phyloP scores from a whole-genome alignment of 352 stramenopile species.

The Pythium vanterpoolii region DNA sequence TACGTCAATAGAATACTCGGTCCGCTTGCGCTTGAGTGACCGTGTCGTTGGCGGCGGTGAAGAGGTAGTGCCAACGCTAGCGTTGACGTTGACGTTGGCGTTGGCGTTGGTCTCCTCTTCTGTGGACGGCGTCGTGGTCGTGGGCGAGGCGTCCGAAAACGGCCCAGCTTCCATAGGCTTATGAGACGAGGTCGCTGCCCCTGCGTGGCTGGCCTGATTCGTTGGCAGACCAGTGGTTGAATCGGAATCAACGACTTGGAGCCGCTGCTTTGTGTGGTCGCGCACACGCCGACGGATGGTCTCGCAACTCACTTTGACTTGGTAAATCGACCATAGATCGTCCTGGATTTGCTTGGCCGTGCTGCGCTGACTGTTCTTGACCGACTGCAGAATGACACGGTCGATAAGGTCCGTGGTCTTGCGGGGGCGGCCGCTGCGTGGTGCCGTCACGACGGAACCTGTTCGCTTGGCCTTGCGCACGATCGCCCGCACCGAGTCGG shows the following conservation, averaged over 20 bases:
- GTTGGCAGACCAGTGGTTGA: not conserved
- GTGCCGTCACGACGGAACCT: conserved; percentile 45
- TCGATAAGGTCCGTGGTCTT: conserved; percentile 67
- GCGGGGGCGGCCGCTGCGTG: conserved; percentile 56
- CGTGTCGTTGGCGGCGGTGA: not conserved
- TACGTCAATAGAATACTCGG: conserved; percentile 52
- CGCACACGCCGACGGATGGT: conserved; percentile 56
- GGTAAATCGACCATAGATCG: conserved; percentile 47
- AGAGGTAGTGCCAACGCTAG: no score
- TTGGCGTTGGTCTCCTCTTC: not conserved
- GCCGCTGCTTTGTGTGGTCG: conserved; percentile 34
- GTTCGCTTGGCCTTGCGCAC: conserved; percentile 64
- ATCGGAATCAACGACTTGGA: conserved; percentile 13
- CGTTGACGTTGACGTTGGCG: not conserved
- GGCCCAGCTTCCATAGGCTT: no score
- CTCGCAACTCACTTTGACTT: conserved; percentile 56
- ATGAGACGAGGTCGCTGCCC: no score
- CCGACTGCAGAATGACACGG: conserved; percentile 59
- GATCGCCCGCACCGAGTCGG: conserved; percentile 57
- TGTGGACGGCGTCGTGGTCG: not conserved
- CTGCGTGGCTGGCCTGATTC: not conserved
- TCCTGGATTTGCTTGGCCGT: conserved; percentile 66
- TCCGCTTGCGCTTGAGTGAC: conserved; percentile 35
- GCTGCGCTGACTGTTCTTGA: conserved; percentile 47
- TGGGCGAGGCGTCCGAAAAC: not conserved